Conservation (phyloP, 2,329 filamentous ascomycete genomes). For the Claviceps purpurea region DNA sequence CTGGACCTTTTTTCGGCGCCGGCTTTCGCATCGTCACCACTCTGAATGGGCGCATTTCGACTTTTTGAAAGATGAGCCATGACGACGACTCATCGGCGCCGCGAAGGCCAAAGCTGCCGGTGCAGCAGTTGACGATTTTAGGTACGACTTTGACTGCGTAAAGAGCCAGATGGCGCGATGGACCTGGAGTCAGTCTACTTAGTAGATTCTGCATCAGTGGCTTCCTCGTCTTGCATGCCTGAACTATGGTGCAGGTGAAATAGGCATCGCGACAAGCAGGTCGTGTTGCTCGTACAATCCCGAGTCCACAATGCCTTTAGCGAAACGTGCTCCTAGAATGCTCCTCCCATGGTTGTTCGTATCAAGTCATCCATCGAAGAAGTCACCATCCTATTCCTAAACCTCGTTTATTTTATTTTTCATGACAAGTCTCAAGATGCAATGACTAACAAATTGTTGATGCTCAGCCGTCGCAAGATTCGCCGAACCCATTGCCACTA, state of each 20-base stretch:
- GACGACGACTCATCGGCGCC: constrained; percentile 1
- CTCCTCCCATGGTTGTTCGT: not conserved
- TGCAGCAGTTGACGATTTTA: constrained; percentile 64
- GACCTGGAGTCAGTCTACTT: not conserved
- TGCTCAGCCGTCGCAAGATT: constrained; percentile 59
- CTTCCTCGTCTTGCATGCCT: not conserved
- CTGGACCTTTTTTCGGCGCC: not conserved
- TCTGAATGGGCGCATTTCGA: not conserved
- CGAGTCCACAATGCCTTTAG: not conserved
- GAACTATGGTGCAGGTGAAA: not conserved
- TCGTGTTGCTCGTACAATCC: too few relatives aligned
- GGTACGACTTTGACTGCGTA: constrained; percentile 34
- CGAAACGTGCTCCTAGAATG: not conserved
- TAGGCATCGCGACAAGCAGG: not conserved
- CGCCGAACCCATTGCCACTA: constrained; percentile 60
- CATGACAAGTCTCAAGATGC: not conserved
- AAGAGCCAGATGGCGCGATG: not conserved
- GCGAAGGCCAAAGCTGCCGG: constrained; percentile 50
- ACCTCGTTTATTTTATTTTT: too few relatives aligned
- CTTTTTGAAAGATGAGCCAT: constrained; percentile 3
- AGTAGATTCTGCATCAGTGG: not conserved
- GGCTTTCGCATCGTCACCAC: not conserved
- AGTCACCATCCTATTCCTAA: not conserved
- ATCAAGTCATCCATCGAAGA: not conserved
- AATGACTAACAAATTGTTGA: not conserved